Conservation (phyloP, 352 stramenopile genomes). For the Phytophthora sojae region DNA sequence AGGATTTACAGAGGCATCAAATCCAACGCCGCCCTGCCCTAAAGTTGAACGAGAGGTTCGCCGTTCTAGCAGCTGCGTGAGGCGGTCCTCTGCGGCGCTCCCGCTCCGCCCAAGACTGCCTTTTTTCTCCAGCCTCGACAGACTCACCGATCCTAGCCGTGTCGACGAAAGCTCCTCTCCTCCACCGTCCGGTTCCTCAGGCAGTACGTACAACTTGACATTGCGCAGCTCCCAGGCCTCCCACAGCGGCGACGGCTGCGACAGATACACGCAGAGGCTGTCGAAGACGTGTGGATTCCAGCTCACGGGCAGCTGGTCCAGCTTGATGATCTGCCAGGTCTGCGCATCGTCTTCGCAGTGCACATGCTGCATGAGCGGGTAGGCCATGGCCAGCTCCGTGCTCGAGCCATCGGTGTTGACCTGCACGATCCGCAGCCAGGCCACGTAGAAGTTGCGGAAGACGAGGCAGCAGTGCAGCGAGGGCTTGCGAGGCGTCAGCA, state of each 20-base stretch:
- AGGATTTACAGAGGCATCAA: constrained; percentile 4
- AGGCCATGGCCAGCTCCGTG: constrained; percentile 46
- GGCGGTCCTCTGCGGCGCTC: constrained; percentile 12
- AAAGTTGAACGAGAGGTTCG: constrained; percentile 20
- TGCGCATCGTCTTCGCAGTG: constrained; percentile 78
- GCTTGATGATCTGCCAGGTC: constrained; percentile 67
- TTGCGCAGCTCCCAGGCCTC: constrained; percentile 65
- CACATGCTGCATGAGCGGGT: constrained; percentile 62
- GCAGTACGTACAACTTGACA: constrained; percentile 48
- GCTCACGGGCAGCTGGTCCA: constrained; percentile 51
- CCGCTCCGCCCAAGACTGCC: constrained; percentile 4
- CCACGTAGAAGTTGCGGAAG: constrained; percentile 80
- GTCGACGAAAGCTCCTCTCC: neutral
- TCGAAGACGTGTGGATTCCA: constrained; percentile 50
- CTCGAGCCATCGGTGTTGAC: constrained; percentile 51
- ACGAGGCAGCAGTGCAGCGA: constrained; percentile 41
- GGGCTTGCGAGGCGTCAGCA: constrained; percentile 30
- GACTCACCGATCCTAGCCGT: neutral
- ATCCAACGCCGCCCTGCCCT: neutral
- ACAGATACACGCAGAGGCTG: constrained; percentile 60
- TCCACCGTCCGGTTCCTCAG: constrained; percentile 7
- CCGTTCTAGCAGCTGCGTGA: constrained; percentile 24
- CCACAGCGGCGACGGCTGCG: constrained; percentile 67
- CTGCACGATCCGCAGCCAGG: constrained; percentile 61
- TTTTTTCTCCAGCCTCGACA: constrained; percentile 9